Evolutionary conservation across 805 yeast genomes (phyloP), one percentile per base, ranked within the genome.

Genomic region (Jamesozyma rosinii): DNA sequence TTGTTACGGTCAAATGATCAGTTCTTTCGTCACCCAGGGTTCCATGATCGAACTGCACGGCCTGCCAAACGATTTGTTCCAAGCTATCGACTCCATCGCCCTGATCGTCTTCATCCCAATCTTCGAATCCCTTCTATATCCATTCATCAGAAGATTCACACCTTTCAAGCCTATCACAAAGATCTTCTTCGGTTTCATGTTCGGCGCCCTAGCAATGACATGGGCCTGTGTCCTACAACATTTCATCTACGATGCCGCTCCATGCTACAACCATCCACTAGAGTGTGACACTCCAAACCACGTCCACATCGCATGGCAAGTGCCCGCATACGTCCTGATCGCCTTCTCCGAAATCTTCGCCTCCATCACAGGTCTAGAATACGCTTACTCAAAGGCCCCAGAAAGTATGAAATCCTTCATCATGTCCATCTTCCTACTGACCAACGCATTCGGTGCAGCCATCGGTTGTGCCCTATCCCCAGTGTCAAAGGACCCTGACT

Each of bases 301-400:
- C 42, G 68, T 81, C 38, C 82, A 81, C 59, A 78, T 84, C 50
- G 85, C 84, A 50, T 68, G 77, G 47, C 89, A 83, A 66, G 69
- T 73, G 42, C 64, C 69, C 15, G 82, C 87, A 3, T 84, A 83
- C 63, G 72, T 81, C 35, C 65, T 84, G 49, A 77, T 81, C 62
- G 90, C 84, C 11, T 59, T 81, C 42, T 76, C 88, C 15, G 94
- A 84, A 64, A 83, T 83, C 50, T 74, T 84, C 52, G 88, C 89
- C 27, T 80, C 84, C 42, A 76, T 83, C 53, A 83, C 92, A 19
- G 92, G 90, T 53, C 74, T 81, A 52, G 92, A 84, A 66, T 83
- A 81, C 58, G 94, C 94, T 17, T 84, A 81, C 66, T 78, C 88
- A 22, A 81, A 83, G 67, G 90, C 92, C 5, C 92, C 92, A 35